phyloP scores from a whole-genome alignment of 2,329 filamentous ascomycete species.

The Sordariomycetes sp. region DNA sequence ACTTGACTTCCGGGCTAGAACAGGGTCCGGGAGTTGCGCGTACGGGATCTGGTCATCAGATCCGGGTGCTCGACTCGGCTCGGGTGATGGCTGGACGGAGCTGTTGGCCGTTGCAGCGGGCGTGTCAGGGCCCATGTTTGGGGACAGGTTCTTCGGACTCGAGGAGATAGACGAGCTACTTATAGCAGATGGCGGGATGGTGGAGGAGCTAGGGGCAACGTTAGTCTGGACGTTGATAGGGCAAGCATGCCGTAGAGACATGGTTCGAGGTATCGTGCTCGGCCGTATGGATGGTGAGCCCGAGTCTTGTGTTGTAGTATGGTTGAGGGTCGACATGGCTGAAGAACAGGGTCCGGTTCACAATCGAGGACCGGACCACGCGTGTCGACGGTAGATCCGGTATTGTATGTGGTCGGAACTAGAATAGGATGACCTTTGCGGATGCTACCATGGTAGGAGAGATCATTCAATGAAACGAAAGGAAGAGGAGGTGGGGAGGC shows the following conservation, averaged over 20 bases:
- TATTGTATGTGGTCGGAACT: not conserved
- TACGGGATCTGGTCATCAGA: constrained; percentile 39
- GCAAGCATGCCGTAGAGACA: constrained; percentile 26
- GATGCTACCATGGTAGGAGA: not conserved
- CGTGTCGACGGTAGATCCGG: not conserved
- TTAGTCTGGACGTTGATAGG: constrained; percentile 37
- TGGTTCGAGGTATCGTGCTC: not conserved
- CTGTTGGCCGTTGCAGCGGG: constrained; percentile 44
- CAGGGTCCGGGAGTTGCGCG: constrained; percentile 65
- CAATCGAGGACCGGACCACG: constrained; percentile 1
- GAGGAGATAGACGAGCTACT: constrained; percentile 46
- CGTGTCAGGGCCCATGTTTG: constrained; percentile 44
- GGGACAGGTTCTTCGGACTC: constrained; percentile 43
- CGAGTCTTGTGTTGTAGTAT: not conserved
- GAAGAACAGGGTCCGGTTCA: constrained; percentile 9
- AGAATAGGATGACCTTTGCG: not conserved
- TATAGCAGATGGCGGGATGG: constrained; percentile 38
- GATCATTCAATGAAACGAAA: not conserved
- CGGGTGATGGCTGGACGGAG: constrained; percentile 58
- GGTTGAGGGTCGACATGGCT: constrained; percentile 5
- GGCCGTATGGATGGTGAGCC: constrained; percentile 2
- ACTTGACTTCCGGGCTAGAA: constrained; percentile 46
- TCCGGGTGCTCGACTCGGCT: constrained; percentile 45
- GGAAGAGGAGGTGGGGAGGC: not conserved
- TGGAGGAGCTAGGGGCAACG: constrained; percentile 19